Base-by-base conservation (phyloP, 768 basidiomycete species). In the Phanerochaete sordida region DNA sequence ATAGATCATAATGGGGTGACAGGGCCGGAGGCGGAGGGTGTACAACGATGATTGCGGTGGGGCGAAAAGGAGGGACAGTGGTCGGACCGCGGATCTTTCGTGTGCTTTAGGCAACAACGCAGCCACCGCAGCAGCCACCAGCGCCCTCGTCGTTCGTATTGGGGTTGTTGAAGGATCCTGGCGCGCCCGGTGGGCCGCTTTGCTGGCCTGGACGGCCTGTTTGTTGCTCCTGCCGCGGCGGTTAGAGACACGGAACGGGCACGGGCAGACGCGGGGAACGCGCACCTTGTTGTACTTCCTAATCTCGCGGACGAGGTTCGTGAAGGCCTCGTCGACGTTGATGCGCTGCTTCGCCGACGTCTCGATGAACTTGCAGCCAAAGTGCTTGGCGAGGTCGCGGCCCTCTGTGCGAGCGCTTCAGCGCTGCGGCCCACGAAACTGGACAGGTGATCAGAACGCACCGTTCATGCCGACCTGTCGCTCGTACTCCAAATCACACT, bases 301-400 rank as follows among this genome's bases (percentile, higher is more conserved):
- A 68, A 97, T 97, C 74, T 95, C 92, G 31, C 95, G 86, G 30
- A 98, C 94, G 65, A 98, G 88, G 63, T 90, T 89, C 68, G 83
- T 86, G 77, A 98, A 98, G 13, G 93, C 93, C 76, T 97, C 93
- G 66, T 98, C 95, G 57, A 98, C 95, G 67, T 97, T 97, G 77
- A 95, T 93, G 55, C 95, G 84, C 69, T 95, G 90, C 76, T 97
- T 97, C 47, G 95, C 95, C 3, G 95, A 98, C 0, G 94, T 96
- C 74, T 98, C 95, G 59, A 95, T 91, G 74, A 95, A 97, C 69
- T 90, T 92, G 78, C 93, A 95, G 46, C 89, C 89, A 70, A 95
- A 93, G 72, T 93, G 91, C 73, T 93, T 93, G 0, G 97, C 97
- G 53, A 98, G 86, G 67, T 97, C 94, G 56, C 93, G 91, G 5